Percentiles rank a stretch among this genome's conserved stretches.
These are phyloP conservation scores for Solanum habrochaites DNA, from an alignment of 257 asterid genomes.

Conservation along the genomic window DNA sequence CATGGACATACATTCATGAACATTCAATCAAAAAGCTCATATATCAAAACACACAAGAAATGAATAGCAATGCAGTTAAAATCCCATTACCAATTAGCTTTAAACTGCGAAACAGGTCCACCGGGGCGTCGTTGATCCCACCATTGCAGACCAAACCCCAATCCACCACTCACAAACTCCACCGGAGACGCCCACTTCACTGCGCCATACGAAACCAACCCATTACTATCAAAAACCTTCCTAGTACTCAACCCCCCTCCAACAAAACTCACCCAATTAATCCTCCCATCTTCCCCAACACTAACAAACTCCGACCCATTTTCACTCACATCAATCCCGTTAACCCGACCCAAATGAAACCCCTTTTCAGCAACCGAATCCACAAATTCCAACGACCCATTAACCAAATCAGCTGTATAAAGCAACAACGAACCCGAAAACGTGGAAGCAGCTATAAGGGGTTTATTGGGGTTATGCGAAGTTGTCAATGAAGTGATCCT, in stretches of 20 bases:
- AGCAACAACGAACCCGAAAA: slow-evolving; percentile 40
- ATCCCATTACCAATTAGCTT: slow-evolving; percentile 56
- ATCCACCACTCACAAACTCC: slow-evolving; percentile 83
- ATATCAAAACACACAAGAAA: background rate
- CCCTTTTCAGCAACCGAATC: slow-evolving; percentile 35
- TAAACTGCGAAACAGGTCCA: slow-evolving; percentile 62
- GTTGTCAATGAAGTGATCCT: slow-evolving; percentile 45
- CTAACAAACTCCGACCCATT: slow-evolving; percentile 63
- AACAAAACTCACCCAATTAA: slow-evolving; percentile 35
- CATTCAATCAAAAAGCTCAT: background rate
- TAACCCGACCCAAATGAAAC: slow-evolving; percentile 36
- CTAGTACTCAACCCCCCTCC: slow-evolving; percentile 21
- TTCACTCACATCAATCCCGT: slow-evolving; percentile 57
- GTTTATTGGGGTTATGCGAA: slow-evolving; percentile 25
- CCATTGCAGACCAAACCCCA: slow-evolving; percentile 81
- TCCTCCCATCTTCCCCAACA: slow-evolving; percentile 84
- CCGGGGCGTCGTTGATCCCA: slow-evolving; percentile 83
- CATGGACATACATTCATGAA: background rate
- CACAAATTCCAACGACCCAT: slow-evolving; percentile 31
- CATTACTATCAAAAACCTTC: slow-evolving; percentile 58
- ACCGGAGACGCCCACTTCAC: slow-evolving; percentile 85
- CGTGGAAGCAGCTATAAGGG: slow-evolving; percentile 60
- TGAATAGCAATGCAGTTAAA: background rate
- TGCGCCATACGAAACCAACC: slow-evolving; percentile 60
- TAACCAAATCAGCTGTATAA: slow-evolving; percentile 37